Conservation (phyloP, 1,139 yeast genomes). For the Diutina siamensis region DNA sequence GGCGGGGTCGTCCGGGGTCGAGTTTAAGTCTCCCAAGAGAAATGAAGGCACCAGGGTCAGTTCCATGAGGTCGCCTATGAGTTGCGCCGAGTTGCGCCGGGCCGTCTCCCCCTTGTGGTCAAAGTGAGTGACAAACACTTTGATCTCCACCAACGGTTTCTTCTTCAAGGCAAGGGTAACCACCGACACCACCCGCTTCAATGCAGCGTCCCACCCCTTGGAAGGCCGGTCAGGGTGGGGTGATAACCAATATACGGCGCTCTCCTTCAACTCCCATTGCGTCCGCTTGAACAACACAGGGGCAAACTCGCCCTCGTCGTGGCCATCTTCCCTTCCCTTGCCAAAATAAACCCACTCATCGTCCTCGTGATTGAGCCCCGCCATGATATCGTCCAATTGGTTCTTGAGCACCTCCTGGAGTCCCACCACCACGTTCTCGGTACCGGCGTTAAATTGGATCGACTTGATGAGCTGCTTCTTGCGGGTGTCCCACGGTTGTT, state of each 20-base stretch:
- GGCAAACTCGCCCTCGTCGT: slow-evolving; percentile 30
- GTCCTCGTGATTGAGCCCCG: slow-evolving; percentile 18
- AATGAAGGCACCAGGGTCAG: slow-evolving; percentile 17
- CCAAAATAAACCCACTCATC: slow-evolving; percentile 33
- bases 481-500: slow-evolving; percentile 34
- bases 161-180: slow-evolving; percentile 24
- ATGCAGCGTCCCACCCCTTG: slow-evolving; percentile 47
- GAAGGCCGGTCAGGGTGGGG: slow-evolving; percentile 38
- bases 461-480: slow-evolving; percentile 25
- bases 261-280: slow-evolving; percentile 26
- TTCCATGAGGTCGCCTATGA: neutral
- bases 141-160: slow-evolving; percentile 20
- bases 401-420: slow-evolving; percentile 45
- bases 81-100: slow-evolving; percentile 7
- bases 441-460: slow-evolving; percentile 20
- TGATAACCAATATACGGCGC: slow-evolving; percentile 31
- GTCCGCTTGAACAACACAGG: slow-evolving; percentile 27
- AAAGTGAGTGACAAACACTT: slow-evolving; percentile 47
- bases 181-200: slow-evolving; percentile 34
- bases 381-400: slow-evolving; percentile 37
- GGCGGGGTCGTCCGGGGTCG: slow-evolving; percentile 39
- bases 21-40: slow-evolving; percentile 41
- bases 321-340: slow-evolving; percentile 37
- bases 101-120: slow-evolving; percentile 43
- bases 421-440: slow-evolving; percentile 30